Conservation (phyloP, 225 moss, liverwort and hornwort genomes). For the Pleurozium schreberi region DNA sequence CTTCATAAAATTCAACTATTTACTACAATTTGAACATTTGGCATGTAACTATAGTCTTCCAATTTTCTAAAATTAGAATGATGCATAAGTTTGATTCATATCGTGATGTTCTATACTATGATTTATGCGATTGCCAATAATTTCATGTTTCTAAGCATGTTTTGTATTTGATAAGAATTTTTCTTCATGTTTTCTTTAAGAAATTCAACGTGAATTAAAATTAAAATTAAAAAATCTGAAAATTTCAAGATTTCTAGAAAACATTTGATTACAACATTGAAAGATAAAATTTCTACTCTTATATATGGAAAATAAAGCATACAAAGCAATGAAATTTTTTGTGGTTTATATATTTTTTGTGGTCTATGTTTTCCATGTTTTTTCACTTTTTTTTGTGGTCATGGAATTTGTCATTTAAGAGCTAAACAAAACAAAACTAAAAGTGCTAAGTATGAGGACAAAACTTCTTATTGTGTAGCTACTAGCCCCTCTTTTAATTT, state of each 20-base stretch:
- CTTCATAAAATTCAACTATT: not conserved
- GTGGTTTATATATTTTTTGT: not conserved
- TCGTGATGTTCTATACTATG: not conserved
- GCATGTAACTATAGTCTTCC: fast-evolving
- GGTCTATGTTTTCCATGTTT: no score
- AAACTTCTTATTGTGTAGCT: fast-evolving
- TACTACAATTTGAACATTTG: not conserved
- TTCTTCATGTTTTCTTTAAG: not conserved
- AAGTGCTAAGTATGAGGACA: no score
- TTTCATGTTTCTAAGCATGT: no score
- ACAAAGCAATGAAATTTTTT: not conserved
- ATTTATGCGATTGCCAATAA: not conserved
- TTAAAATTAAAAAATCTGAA: not conserved
- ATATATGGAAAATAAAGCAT: not conserved
- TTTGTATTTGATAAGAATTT: not conserved
- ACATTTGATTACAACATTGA: not conserved
- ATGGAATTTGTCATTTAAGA: fast-evolving
- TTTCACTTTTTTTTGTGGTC: not conserved
- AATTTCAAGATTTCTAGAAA: not conserved
- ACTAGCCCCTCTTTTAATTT: no score
- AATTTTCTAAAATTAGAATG: not conserved
- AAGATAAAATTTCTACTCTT: not conserved
- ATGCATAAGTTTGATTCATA: not conserved
- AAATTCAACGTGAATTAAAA: not conserved
- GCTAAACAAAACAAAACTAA: not conserved